phyloP scores from a whole-genome alignment of 495 filamentous ascomycete species.

The Articulospora tetracladia region DNA sequence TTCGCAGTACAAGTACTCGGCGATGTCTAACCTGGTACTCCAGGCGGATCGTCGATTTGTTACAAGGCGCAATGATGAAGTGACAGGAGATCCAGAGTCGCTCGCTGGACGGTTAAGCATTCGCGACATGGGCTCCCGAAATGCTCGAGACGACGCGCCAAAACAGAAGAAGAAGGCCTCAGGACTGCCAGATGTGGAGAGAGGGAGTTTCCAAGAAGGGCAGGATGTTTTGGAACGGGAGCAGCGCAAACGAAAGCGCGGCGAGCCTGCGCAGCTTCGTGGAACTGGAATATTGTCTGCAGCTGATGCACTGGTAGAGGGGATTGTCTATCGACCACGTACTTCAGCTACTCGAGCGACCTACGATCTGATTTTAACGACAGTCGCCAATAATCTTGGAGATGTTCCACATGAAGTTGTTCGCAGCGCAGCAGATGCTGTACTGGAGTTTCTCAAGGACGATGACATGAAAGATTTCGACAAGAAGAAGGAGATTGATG shows the following conservation, averaged over 20 bases:
- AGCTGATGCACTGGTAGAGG: conserved; percentile 83
- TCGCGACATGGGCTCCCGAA: conserved; percentile 86
- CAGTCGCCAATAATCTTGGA: conserved; percentile 81
- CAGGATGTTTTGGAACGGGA: conserved; percentile 82
- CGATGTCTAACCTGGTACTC: conserved; percentile 99
- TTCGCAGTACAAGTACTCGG: conserved; percentile 99
- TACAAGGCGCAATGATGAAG: conserved; percentile 86
- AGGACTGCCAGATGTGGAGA: conserved; percentile 63
- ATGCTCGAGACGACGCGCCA: conserved; percentile 73
- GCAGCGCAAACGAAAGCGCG: conserved; percentile 80
- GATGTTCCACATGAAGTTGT: conserved; percentile 92
- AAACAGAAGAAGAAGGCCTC: conserved; percentile 70
- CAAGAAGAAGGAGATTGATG: conserved; percentile 97
- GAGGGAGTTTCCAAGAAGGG: conserved; percentile 78
- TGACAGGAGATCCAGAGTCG: conserved; percentile 95
- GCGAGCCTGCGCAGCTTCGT: conserved; percentile 64
- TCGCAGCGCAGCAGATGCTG: conserved; percentile 91
- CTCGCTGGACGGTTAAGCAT: conserved; percentile 91
- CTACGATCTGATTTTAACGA: conserved; percentile 93
- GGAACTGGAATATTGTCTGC: conserved; percentile 81
- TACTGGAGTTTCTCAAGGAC: conserved; percentile 88
- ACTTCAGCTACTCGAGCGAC: conserved; percentile 90
- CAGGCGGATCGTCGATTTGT: conserved; percentile 97
- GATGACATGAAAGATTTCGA: conserved; percentile 96
- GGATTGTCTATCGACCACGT: conserved; percentile 76